Evolutionary conservation across 1,284 basidiomycete genomes (phyloP), one percentile per base, ranked within the genome.

Genomic region (Leccinum pachyderme): DNA sequence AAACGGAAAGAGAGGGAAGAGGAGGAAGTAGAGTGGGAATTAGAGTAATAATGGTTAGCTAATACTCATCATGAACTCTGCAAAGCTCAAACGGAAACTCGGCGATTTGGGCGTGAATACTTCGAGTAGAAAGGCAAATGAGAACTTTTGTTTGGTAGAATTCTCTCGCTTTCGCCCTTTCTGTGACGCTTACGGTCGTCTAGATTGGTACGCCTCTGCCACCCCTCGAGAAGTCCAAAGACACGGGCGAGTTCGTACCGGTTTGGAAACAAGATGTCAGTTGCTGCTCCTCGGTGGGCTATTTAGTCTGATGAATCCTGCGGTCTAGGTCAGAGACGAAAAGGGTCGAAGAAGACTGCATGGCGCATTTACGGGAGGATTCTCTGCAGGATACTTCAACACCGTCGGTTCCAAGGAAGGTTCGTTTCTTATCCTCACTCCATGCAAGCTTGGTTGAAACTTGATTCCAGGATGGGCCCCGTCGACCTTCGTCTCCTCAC

Each of bases 331-430:
- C 2, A 81, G 89, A 60, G 96, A 99, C 76, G 96, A 98, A 73
- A 87, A 98, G 70, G 97, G 97, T 6, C 79, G 96, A 49, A 77
- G 93, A 59, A 79, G 96, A 53, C 79, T 99, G 44, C 96, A 99
- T 69, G 96, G 97, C 13, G 97, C 96, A 4, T 99, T 99, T 75
- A 98, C 95, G 0, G 97, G 96, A 28, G 97, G 96, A 7, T 99
- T 93, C 78, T 95, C 91, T 37, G 97, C 96, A 9, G 96, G 96
- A 0, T 98, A 98, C 75, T 98, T 90, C 77, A 99, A 99, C 72
- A 86, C 88, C 0, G 96, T 97, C 22, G 96, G 96, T 0, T 94
- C 92, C 4, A 94, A 96, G 72, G 95, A 98, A 81, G 93, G 93
- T 87, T 56, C 24, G 79, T 65, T 15, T 27, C 5, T 47, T 1